phyloP scores from a whole-genome alignment of 1,284 basidiomycete genomes.

The Cryptococcus amylolentus region DNA sequence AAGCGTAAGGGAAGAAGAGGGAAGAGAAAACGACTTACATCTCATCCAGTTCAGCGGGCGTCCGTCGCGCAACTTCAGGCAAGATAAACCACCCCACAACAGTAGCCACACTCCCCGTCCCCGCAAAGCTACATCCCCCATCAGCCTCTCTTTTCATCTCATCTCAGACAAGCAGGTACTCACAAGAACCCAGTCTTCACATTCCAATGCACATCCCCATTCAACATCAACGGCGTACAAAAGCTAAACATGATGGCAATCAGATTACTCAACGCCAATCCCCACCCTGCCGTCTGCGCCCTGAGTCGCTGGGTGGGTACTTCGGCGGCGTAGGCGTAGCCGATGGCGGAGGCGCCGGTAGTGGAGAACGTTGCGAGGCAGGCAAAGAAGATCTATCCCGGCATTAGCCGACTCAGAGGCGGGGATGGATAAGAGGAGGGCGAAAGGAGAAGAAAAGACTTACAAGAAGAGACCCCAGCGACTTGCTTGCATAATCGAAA shows the following conservation, averaged over 20 bases:
- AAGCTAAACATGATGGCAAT: conserved; percentile 25
- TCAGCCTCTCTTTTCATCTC: background rate
- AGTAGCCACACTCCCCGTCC: conserved; percentile 18
- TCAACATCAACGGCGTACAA: conserved; percentile 15
- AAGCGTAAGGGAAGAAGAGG: background rate
- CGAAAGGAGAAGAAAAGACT: background rate
- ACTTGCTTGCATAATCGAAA: conserved; percentile 23
- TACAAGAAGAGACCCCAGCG: conserved; percentile 25
- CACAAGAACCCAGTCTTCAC: conserved; percentile 25
- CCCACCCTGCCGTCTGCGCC: conserved; percentile 25
- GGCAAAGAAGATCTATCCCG: conserved; percentile 18
- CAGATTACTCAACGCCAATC: conserved; percentile 16
- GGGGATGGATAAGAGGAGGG: background rate
- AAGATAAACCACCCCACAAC: conserved; percentile 29
- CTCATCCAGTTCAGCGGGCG: conserved; percentile 29
- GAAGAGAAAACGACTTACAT: conserved; percentile 6
- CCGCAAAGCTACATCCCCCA: conserved; percentile 13
- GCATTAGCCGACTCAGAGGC: background rate
- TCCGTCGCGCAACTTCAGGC: conserved; percentile 25
- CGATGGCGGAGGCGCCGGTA: conserved; percentile 22
- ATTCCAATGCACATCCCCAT: conserved; percentile 12
- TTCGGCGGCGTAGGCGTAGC: conserved; percentile 26
- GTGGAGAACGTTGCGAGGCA: conserved; percentile 25
- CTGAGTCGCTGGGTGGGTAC: conserved; percentile 24
- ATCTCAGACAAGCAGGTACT: background rate